A percentile compares a stretch with the other conserved stretches of the same genome.
These are phyloP conservation scores for Boletus chippewaensis DNA, from an alignment of 1,284 basidiomycete species.

Conservation along the genomic window DNA sequence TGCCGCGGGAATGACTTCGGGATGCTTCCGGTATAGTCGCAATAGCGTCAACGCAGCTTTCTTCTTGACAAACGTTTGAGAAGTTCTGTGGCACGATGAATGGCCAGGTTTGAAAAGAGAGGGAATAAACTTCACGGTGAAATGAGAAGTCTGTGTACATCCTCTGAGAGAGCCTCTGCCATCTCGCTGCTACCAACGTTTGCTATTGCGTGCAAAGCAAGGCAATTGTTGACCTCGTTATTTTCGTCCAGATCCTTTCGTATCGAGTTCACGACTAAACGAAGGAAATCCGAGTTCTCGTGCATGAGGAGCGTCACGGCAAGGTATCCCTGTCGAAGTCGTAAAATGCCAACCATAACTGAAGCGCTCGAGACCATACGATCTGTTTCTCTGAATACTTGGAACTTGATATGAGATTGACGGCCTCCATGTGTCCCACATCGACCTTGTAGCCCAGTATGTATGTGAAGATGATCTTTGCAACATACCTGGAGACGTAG, in stretches of 20 bases:
- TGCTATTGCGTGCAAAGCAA: slow-evolving; percentile 96
- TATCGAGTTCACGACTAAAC: slow-evolving; percentile 96
- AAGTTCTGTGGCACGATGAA: slow-evolving; percentile 58
- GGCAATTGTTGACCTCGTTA: slow-evolving; percentile 92
- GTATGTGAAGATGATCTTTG: slow-evolving; percentile 98
- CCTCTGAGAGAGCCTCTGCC: slow-evolving; percentile 90
- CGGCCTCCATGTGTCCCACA: slow-evolving; percentile 98
- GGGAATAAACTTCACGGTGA: slow-evolving; percentile 69
- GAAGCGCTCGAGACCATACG: slow-evolving; percentile 43
- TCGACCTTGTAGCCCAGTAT: slow-evolving; percentile 99
- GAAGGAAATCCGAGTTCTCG: slow-evolving; percentile 94
- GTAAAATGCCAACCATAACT: slow-evolving; percentile 8
- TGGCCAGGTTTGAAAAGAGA: not conserved
- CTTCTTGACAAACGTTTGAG: slow-evolving; percentile 93
- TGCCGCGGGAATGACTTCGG: slow-evolving; percentile 84
- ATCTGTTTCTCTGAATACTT: slow-evolving; percentile 99
- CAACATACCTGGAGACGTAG: slow-evolving; percentile 63
- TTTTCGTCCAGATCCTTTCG: slow-evolving; percentile 95
- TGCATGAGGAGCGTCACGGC: slow-evolving; percentile 97
- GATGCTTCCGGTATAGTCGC: slow-evolving; percentile 92
- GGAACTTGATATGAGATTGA: slow-evolving; percentile 91
- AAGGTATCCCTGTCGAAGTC: slow-evolving; percentile 75
- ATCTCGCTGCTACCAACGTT: slow-evolving; percentile 98
- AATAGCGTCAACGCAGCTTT: slow-evolving; percentile 95
- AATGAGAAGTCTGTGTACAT: slow-evolving; percentile 92